Evolutionary conservation across 768 basidiomycete species (phyloP).

Genomic region (Leccinum variicolor): DNA sequence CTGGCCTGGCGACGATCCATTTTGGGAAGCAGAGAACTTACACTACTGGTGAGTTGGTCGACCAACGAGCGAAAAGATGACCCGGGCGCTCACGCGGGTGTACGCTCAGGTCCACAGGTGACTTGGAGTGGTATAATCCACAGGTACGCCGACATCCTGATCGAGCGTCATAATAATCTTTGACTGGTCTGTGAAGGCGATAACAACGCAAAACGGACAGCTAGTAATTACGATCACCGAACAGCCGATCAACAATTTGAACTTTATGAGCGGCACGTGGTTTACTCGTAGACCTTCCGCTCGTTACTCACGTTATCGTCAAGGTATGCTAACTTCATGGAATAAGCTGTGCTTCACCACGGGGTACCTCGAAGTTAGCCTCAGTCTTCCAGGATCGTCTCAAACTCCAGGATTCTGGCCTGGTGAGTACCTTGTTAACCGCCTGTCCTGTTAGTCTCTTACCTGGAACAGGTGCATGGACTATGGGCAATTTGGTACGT

Average conservation of each 20-base stretch:
- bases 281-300: background rate
- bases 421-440: conserved; percentile 42
- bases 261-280: conserved; percentile 72
- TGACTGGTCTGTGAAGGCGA: conserved; percentile 36
- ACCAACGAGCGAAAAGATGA: background rate
- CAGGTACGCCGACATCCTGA: conserved; percentile 38
- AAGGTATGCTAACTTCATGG: conserved; percentile 80
- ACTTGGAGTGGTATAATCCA: conserved; percentile 85
- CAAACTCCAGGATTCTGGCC: conserved; percentile 81
- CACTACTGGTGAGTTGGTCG: conserved; percentile 64
- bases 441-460: conserved; percentile 1
- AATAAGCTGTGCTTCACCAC: conserved; percentile 96
- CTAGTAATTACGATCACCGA: conserved; percentile 80
- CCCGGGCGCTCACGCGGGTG: conserved; percentile 5
- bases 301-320: conserved; percentile 5
- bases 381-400: conserved; percentile 69
- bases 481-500: conserved; percentile 63
- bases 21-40: conserved; percentile 82
- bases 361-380: conserved; percentile 81
- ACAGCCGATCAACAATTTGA: conserved; percentile 68
- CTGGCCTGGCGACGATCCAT: conserved; percentile 81
- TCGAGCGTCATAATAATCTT: background rate
- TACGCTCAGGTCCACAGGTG: conserved; percentile 53
- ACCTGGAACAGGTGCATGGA: conserved; percentile 53
- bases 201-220: conserved; percentile 74